Conservation (phyloP, 768 basidiomycete genomes). For the Suillus subaureus region DNA sequence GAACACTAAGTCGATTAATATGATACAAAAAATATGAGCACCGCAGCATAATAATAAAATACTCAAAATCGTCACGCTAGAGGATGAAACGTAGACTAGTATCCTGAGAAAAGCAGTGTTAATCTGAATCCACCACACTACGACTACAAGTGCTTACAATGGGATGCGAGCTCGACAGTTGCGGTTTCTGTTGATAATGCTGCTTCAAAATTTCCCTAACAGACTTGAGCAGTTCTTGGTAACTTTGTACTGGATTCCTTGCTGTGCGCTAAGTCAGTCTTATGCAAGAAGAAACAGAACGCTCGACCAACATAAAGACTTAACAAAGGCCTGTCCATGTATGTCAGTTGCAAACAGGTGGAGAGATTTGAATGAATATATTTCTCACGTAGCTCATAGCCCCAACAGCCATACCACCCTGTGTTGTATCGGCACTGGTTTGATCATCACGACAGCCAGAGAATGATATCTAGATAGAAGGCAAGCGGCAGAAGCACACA, state of each 20-base stretch:
- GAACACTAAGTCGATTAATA: not conserved
- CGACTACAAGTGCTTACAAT: constrained; percentile 44
- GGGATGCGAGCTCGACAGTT: constrained; percentile 71
- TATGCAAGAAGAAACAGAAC: not conserved
- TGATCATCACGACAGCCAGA: constrained; percentile 73
- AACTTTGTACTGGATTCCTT: constrained; percentile 59
- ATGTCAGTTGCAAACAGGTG: constrained; percentile 5
- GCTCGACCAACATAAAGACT: constrained; percentile 42
- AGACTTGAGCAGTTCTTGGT: constrained; percentile 60
- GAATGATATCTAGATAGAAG: constrained; percentile 57
- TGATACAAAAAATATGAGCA: not conserved
- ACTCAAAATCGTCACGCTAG: constrained; percentile 13
- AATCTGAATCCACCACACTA: not conserved
- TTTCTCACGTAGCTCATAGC: constrained; percentile 79
- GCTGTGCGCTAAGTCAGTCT: constrained; percentile 26
- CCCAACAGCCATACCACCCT: constrained; percentile 65
- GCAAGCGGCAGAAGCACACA: not conserved
- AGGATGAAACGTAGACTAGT: constrained; percentile 33
- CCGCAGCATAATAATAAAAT: not conserved
- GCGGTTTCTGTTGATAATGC: constrained; percentile 70
- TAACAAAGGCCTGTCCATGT: constrained; percentile 59
- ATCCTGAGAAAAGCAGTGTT: constrained; percentile 20
- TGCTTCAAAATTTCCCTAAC: constrained; percentile 61
- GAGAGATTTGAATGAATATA: not conserved
- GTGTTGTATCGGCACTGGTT: constrained; percentile 72